phyloP scores from a whole-genome alignment of 1,284 basidiomycete genomes.

The Termitomyces sp. region DNA sequence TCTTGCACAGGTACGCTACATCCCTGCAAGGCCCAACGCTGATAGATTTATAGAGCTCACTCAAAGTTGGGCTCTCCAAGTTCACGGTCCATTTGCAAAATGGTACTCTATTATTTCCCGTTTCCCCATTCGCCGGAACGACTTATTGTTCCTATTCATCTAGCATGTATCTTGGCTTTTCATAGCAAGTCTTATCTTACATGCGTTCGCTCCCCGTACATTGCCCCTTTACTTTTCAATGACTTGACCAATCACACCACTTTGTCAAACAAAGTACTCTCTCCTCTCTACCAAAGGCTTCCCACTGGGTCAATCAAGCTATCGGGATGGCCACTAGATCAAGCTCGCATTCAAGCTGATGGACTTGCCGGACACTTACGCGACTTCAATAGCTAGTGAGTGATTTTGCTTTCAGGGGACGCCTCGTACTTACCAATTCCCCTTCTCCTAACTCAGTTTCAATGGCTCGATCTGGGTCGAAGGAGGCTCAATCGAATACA shows the following conservation, averaged over 20 bases:
- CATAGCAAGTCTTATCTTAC: not conserved
- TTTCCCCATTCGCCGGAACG: not conserved
- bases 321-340: constrained; percentile 35
- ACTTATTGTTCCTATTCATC: not conserved
- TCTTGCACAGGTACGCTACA: constrained; percentile 64
- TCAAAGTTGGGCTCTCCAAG: not conserved
- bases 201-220: constrained; percentile 6
- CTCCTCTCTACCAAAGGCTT: constrained; percentile 27
- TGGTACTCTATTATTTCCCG: not conserved
- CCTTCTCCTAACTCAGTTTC: constrained; percentile 22
- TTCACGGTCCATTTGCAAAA: not conserved
- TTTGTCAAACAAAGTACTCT: constrained; percentile 21
- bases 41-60: constrained; percentile 1
- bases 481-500: constrained; percentile 37
- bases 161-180: constrained; percentile 2
- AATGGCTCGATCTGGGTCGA: constrained; percentile 38
- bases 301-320: constrained; percentile 34
- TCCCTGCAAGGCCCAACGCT: not conserved
- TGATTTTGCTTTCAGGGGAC: not conserved
- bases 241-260: not conserved
- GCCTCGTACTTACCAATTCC: not conserved
- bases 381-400: constrained; percentile 35
- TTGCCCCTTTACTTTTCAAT: not conserved
- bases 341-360: constrained; percentile 34
- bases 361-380: constrained; percentile 35